Conservation (phyloP, 257 asterid species). For the Cinchona pubescens region DNA sequence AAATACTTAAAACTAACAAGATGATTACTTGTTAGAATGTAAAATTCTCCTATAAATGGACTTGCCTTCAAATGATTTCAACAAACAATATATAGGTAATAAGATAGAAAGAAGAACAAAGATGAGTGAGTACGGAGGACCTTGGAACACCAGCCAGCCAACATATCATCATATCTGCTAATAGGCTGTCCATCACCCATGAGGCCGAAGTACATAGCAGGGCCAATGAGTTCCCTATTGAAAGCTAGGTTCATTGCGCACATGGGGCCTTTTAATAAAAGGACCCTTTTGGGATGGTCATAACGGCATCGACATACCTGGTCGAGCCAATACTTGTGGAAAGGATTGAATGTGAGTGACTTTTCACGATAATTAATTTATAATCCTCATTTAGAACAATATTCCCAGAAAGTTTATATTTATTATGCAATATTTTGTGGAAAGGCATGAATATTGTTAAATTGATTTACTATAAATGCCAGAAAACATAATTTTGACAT, state of each 20-base stretch:
- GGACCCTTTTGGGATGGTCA: constrained; percentile 43
- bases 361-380: neutral
- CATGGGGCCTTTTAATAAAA: constrained; percentile 47
- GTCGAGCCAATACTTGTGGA: constrained; percentile 11
- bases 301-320: constrained; percentile 44
- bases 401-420: too few relatives aligned
- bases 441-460: too few relatives aligned
- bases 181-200: constrained; percentile 48
- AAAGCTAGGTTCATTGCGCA: constrained; percentile 46
- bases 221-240: constrained; percentile 38
- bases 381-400: too few relatives aligned
- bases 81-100: neutral
- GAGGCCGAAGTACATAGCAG: constrained; percentile 43
- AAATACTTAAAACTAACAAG: too few relatives aligned
- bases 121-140: constrained; percentile 11
- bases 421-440: too few relatives aligned
- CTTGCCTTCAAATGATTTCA: too few relatives aligned
- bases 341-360: neutral
- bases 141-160: constrained; percentile 52
- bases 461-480: too few relatives aligned
- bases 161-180: constrained; percentile 45
- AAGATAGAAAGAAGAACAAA: neutral
- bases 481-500: too few relatives aligned
- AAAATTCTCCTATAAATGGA: too few relatives aligned
- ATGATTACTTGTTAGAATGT: too few relatives aligned